These are phyloP conservation scores for Volvox africanus DNA, from an alignment of 139 green algal genomes.

Conservation along the genomic window DNA sequence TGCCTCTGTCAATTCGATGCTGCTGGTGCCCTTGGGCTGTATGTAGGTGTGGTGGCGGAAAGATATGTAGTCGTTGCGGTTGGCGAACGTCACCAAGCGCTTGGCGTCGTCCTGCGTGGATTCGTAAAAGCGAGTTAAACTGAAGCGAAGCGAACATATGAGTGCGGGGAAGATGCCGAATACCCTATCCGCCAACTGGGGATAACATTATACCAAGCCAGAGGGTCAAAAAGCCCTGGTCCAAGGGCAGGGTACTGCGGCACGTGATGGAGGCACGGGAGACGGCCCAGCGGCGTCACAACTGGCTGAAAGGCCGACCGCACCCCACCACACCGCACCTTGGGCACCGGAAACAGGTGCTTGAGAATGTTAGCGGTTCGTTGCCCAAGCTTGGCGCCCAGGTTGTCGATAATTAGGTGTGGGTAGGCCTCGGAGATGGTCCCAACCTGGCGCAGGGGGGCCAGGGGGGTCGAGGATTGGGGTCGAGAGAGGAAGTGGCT, in stretches of 20 bases:
- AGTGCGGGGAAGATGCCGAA: too few relatives aligned
- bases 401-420: slow-evolving; percentile 95
- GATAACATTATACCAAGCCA: too few relatives aligned
- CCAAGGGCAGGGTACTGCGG: too few relatives aligned
- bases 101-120: slow-evolving; percentile 79
- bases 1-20: slow-evolving; percentile 84
- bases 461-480: neutral
- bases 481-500: neutral
- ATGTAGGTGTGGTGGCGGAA: slow-evolving; percentile 94
- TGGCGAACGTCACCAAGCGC: slow-evolving; percentile 93
- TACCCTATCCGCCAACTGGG: too few relatives aligned
- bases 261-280: too few relatives aligned
- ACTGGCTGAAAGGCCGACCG: too few relatives aligned
- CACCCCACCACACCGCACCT: slow-evolving; percentile 47
- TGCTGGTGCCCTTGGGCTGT: slow-evolving; percentile 82
- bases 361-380: slow-evolving; percentile 93
- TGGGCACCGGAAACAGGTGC: slow-evolving; percentile 95
- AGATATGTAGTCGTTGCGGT: slow-evolving; percentile 91
- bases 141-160: too few relatives aligned
- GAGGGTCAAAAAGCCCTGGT: too few relatives aligned
- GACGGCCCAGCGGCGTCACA: too few relatives aligned
- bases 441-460: slow-evolving; percentile 71
- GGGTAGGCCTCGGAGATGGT: slow-evolving; percentile 96
- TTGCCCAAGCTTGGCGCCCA: slow-evolving; percentile 88
- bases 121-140: too few relatives aligned